phyloP scores from a whole-genome alignment of 345 rosid species.

The Sonneratia caseolaris region DNA sequence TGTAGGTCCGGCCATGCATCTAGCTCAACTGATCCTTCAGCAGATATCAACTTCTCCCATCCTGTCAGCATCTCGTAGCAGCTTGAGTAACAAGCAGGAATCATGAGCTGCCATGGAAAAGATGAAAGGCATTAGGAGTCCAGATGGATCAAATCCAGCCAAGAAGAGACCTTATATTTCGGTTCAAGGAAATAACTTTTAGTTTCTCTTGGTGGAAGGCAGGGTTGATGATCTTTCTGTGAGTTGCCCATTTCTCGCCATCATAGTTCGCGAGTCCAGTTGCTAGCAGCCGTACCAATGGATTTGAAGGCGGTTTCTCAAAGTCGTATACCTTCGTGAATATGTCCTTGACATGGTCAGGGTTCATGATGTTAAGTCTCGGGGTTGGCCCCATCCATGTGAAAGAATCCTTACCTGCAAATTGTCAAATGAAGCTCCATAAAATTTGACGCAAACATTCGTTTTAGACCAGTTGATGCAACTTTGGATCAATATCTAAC shows the following conservation, averaged over 20 bases:
- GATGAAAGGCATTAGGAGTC: not conserved
- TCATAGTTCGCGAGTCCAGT: conserved; percentile 5
- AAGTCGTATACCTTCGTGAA: conserved; percentile 7
- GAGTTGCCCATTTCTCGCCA: conserved; percentile 16
- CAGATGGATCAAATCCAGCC: not conserved
- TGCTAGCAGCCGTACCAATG: conserved; percentile 7
- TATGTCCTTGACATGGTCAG: conserved; percentile 10
- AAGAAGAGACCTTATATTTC: not conserved
- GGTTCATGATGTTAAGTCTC: conserved; percentile 13
- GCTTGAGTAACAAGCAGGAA: conserved; percentile 19
- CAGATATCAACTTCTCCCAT: conserved; percentile 18
- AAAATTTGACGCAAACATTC: too few relatives aligned
- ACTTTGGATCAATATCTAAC: too few relatives aligned
- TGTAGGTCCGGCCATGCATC: conserved; percentile 35
- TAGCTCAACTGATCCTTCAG: conserved; percentile 14
- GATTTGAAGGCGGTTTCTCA: conserved; percentile 7
- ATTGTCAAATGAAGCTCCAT: too few relatives aligned
- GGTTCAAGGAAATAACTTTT: not conserved
- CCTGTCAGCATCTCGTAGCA: conserved; percentile 20
- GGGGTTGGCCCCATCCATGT: conserved; percentile 18
- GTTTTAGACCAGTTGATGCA: too few relatives aligned
- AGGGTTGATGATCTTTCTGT: conserved; percentile 19
- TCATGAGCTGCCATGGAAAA: conserved; percentile 19
- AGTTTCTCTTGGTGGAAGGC: conserved; percentile 12
- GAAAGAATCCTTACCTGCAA: conserved; percentile 17